Evolutionary conservation across 257 asterid genomes (phyloP).

Genomic region (Capsicum chinense): DNA sequence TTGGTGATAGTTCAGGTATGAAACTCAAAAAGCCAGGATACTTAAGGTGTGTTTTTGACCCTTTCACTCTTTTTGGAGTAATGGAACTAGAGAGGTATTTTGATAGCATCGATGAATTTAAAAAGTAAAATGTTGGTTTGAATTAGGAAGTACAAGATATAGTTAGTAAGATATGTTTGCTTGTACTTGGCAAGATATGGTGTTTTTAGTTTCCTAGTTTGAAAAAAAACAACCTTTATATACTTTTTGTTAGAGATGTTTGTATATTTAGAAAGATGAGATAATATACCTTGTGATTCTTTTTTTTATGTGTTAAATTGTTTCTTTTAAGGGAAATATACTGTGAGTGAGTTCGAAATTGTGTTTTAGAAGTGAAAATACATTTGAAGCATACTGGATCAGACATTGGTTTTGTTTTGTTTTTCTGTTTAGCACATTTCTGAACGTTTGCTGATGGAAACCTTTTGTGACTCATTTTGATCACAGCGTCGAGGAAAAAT

Average conservation of each 20-base stretch:
- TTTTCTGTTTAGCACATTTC: conserved; percentile 1
- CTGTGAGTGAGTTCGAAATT: neutral
- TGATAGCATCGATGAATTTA: neutral
- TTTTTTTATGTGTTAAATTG: neutral
- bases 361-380: neutral
- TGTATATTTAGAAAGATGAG: neutral
- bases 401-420: neutral
- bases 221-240: neutral
- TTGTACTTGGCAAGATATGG: neutral
- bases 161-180: neutral
- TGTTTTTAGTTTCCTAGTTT: neutral
- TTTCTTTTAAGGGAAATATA: neutral
- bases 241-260: neutral
- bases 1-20: neutral
- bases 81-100: conserved; percentile 12
- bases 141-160: neutral
- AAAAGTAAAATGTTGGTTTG: neutral
- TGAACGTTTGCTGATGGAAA: conserved; percentile 50
- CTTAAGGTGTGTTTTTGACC: neutral
- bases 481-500: conserved; percentile 61
- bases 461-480: conserved; percentile 82
- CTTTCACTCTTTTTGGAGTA: neutral
- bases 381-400: neutral
- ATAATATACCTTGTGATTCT: neutral
- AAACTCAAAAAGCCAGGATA: neutral